Conservation (phyloP, 352 stramenopile species). For the Elongisporangium prolatum region DNA sequence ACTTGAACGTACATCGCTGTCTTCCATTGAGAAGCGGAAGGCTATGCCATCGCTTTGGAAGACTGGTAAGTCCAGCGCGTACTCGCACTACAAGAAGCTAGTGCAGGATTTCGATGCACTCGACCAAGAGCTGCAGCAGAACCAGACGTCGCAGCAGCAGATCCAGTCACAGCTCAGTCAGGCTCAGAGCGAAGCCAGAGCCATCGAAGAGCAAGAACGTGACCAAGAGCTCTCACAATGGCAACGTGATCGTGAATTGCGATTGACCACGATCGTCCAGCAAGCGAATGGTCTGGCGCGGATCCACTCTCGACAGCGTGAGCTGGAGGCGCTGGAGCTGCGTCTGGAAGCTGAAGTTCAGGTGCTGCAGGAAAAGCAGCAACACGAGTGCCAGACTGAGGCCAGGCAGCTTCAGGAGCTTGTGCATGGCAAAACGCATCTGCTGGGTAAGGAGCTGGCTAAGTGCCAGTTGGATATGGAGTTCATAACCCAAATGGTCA, state of each 20-base stretch:
- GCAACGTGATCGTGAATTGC: constrained; percentile 28
- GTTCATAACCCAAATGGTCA: constrained; percentile 37
- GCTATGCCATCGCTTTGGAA: background rate
- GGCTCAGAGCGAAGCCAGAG: constrained; percentile 9
- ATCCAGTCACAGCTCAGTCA: constrained; percentile 20
- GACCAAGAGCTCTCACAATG: constrained; percentile 24
- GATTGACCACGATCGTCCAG: constrained; percentile 27
- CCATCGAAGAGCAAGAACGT: constrained; percentile 10
- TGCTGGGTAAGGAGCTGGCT: constrained; percentile 40
- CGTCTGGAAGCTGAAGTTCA: constrained; percentile 40
- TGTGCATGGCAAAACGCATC: constrained; percentile 32
- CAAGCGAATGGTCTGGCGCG: constrained; percentile 15
- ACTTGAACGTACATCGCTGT: background rate
- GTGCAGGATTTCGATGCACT: constrained; percentile 38
- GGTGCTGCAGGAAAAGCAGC: constrained; percentile 38
- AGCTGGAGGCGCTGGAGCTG: constrained; percentile 34
- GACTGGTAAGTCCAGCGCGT: constrained; percentile 20
- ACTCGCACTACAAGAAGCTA: constrained; percentile 53
- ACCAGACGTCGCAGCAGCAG: constrained; percentile 16
- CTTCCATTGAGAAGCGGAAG: background rate
- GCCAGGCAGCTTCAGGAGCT: constrained; percentile 33
- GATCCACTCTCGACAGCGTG: constrained; percentile 15
- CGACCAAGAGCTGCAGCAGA: constrained; percentile 34
- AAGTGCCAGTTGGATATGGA: constrained; percentile 44
- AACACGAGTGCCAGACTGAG: constrained; percentile 28